Conservation (phyloP, 2,329 filamentous ascomycete species). For the Fonsecaea erecta region DNA sequence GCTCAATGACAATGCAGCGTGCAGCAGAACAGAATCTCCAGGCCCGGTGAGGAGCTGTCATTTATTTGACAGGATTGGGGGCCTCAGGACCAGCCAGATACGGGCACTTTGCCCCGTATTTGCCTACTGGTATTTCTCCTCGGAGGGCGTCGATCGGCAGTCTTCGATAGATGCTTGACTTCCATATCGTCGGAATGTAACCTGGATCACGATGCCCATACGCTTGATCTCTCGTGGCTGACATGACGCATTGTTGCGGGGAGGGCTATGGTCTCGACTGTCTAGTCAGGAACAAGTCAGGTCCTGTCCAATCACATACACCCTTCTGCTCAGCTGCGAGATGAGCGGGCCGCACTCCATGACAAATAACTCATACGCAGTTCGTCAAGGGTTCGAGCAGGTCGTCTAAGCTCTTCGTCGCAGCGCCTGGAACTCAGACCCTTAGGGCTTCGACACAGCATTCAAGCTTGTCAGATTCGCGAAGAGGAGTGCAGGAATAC, state of each 20-base stretch:
- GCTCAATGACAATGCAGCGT: background rate
- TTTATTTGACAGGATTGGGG: background rate
- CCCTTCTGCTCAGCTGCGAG: background rate
- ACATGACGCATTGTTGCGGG: constrained; percentile 13
- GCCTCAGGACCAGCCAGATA: background rate
- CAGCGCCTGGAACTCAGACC: background rate
- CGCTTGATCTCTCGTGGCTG: background rate
- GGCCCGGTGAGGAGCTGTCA: background rate
- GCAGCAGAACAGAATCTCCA: background rate
- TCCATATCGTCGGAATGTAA: background rate
- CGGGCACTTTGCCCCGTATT: background rate
- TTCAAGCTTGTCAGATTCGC: background rate
- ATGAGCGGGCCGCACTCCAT: background rate
- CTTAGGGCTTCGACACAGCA: background rate
- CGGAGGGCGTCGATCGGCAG: background rate
- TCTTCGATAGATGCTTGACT: background rate
- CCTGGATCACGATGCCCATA: background rate
- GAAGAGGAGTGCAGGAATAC: background rate
- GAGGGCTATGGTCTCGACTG: constrained; percentile 9
- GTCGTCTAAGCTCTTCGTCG: background rate
- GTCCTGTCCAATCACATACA: constrained; percentile 1
- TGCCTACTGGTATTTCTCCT: background rate
- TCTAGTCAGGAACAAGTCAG: constrained; percentile 13
- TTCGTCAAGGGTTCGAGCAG: background rate
- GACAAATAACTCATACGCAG: background rate